Conservation (phyloP, 306 rosid genomes). For the Cucumis melo region DNA sequence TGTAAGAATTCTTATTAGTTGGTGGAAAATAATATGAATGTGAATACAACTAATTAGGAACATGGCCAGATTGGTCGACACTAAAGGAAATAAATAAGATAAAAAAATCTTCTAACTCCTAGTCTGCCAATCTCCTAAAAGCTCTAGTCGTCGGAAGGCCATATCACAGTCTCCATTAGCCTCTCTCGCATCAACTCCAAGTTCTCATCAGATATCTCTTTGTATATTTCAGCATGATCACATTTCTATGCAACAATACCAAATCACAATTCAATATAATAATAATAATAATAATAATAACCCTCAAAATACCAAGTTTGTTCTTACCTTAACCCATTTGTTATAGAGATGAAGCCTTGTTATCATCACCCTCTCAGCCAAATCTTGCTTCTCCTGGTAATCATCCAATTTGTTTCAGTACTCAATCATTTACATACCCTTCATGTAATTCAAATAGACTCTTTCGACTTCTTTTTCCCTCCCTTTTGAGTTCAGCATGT, state of each 20-base stretch:
- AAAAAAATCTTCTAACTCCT: background rate
- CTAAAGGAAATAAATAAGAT: background rate
- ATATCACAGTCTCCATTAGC: slow-evolving; percentile 84
- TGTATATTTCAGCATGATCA: slow-evolving; percentile 80
- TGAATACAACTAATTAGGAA: background rate
- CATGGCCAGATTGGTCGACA: background rate
- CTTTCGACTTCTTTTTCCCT: background rate
- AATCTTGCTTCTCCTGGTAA: slow-evolving; percentile 72
- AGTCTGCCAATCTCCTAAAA: slow-evolving; percentile 61
- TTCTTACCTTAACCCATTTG: slow-evolving; percentile 86
- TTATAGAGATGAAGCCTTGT: slow-evolving; percentile 86
- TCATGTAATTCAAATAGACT: background rate
- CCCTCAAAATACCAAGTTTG: background rate
- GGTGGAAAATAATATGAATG: slow-evolving; percentile 1
- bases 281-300: background rate
- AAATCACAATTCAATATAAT: background rate
- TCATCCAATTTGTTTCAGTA: background rate
- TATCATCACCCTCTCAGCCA: slow-evolving; percentile 96
- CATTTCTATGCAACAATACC: slow-evolving; percentile 43
- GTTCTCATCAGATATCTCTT: slow-evolving; percentile 77
- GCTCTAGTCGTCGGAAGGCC: slow-evolving; percentile 94
- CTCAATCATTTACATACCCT: background rate
- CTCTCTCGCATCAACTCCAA: slow-evolving; percentile 93
- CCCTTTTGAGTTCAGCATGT: background rate
- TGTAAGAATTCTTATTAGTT: slow-evolving; percentile 1